Conservation (phyloP, 768 basidiomycete genomes). For the Mycena epipterygia region DNA sequence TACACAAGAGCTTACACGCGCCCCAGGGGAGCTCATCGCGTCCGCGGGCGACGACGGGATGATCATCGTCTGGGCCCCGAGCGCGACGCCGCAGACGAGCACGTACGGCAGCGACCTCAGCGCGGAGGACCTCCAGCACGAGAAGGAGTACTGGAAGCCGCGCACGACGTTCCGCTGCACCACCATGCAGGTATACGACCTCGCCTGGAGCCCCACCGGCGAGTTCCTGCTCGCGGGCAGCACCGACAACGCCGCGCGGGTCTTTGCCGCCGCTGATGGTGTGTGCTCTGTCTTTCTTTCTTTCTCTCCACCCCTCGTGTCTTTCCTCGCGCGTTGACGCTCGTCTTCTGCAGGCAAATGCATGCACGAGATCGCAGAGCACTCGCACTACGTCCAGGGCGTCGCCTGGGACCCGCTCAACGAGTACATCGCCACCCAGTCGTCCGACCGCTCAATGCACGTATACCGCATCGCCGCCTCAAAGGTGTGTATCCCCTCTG, state of each 20-base stretch:
- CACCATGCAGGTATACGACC: slow-evolving; percentile 96
- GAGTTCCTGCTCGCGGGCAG: slow-evolving; percentile 96
- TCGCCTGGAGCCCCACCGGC: slow-evolving; percentile 97
- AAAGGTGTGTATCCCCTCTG: slow-evolving; percentile 1
- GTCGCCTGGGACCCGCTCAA: slow-evolving; percentile 99
- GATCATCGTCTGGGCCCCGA: slow-evolving; percentile 96
- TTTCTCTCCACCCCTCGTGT: no score
- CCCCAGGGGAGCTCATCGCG: slow-evolving; percentile 92
- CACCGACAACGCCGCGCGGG: slow-evolving; percentile 94
- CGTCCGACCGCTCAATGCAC: slow-evolving; percentile 96
- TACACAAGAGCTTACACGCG: no score
- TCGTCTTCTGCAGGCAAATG: slow-evolving; percentile 73
- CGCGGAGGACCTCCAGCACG: slow-evolving; percentile 85
- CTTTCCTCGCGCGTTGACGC: no score
- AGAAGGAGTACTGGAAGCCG: slow-evolving; percentile 97
- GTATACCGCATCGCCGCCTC: slow-evolving; percentile 85
- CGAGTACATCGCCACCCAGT: slow-evolving; percentile 97
- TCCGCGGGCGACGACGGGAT: slow-evolving; percentile 99
- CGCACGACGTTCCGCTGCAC: slow-evolving; percentile 91
- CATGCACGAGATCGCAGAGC: slow-evolving; percentile 92
- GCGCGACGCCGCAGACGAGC: slow-evolving; percentile 75
- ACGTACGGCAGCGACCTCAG: slow-evolving; percentile 88
- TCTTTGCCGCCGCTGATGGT: slow-evolving; percentile 86
- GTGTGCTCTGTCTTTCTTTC: slow-evolving; percentile 36
- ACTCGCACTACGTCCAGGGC: slow-evolving; percentile 97